A percentile compares a stretch with the other conserved stretches of the same genome.
phyloP scores from a whole-genome alignment of 768 basidiomycete genomes.

The Pleurotus platypus region DNA sequence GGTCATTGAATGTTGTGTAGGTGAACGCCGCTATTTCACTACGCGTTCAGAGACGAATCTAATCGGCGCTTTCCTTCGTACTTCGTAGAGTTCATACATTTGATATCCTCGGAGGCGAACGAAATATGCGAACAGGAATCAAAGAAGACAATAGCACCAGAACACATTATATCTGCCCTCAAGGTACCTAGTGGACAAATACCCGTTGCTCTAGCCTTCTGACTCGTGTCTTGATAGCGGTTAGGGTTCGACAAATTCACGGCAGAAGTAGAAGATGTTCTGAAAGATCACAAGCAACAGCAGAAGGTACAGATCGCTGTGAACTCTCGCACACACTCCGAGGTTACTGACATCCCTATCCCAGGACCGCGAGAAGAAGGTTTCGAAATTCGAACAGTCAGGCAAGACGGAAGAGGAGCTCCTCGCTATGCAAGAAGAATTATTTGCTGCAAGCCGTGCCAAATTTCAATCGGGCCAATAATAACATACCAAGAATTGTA shows the following conservation, averaged over 20 bases:
- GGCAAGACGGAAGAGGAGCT: slow-evolving; percentile 92
- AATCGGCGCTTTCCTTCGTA: slow-evolving; percentile 1
- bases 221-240: slow-evolving; percentile 43
- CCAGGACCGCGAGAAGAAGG: slow-evolving; percentile 90
- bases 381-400: slow-evolving; percentile 82
- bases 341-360: slow-evolving; percentile 10
- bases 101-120: slow-evolving; percentile 96
- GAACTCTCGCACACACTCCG: slow-evolving; percentile 2
- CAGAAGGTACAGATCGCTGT: slow-evolving; percentile 63
- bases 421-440: slow-evolving; percentile 77
- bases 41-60: background rate
- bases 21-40: slow-evolving; percentile 51
- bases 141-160: slow-evolving; percentile 98
- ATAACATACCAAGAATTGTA: slow-evolving; percentile 21
- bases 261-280: slow-evolving; percentile 84
- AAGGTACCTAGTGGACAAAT: slow-evolving; percentile 49
- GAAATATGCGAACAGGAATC: slow-evolving; percentile 97
- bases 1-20: slow-evolving; percentile 98
- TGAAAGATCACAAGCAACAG: slow-evolving; percentile 95
- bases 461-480: slow-evolving; percentile 66
- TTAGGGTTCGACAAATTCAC: slow-evolving; percentile 93
- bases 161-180: slow-evolving; percentile 90
- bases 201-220: background rate
- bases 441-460: slow-evolving; percentile 90
- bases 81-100: slow-evolving; percentile 89